A percentile compares a stretch with the other conserved stretches of the same genome.
These are phyloP conservation scores for Phytophthora pseudosyringae DNA, from an alignment of 352 stramenopile species.

Conservation along the genomic window DNA sequence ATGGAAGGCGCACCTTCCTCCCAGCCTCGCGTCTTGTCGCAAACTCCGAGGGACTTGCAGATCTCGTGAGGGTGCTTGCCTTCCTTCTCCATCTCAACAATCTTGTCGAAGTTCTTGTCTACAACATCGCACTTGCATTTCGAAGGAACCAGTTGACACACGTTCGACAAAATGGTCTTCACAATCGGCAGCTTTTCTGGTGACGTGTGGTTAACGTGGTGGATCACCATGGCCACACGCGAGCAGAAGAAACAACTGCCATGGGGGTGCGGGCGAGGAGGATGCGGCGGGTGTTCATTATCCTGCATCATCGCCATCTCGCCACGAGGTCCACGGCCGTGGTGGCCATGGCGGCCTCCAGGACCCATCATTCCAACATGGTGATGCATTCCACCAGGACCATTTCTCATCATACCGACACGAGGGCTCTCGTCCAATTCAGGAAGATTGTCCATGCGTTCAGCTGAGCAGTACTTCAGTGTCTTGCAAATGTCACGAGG, in stretches of 20 bases:
- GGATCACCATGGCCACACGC: slow-evolving; percentile 48
- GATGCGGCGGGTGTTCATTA: slow-evolving; percentile 10
- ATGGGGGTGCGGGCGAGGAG: slow-evolving; percentile 11
- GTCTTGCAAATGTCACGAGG: slow-evolving; percentile 53
- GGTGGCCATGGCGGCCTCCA: slow-evolving; percentile 9
- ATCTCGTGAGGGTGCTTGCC: slow-evolving; percentile 57
- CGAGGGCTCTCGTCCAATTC: slow-evolving; percentile 19
- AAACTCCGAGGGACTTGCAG: slow-evolving; percentile 60
- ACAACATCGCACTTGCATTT: slow-evolving; percentile 58
- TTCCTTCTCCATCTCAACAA: slow-evolving; percentile 64
- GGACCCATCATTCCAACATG: slow-evolving; percentile 25
- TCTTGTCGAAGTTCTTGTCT: slow-evolving; percentile 68
- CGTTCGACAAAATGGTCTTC: slow-evolving; percentile 52
- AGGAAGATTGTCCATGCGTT: slow-evolving; percentile 4
- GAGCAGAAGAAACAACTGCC: slow-evolving; percentile 65
- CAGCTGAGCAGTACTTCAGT: slow-evolving; percentile 47
- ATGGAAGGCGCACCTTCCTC: slow-evolving; percentile 22
- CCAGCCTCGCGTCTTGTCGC: slow-evolving; percentile 32
- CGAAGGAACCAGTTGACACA: slow-evolving; percentile 52
- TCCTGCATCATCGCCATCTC: slow-evolving; percentile 11
- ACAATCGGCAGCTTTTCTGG: slow-evolving; percentile 54
- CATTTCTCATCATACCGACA: slow-evolving; percentile 38
- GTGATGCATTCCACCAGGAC: slow-evolving; percentile 26
- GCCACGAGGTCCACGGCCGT: not conserved
- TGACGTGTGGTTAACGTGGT: slow-evolving; percentile 48